Evolutionary conservation across 2,329 filamentous ascomycete genomes (phyloP), one percentile per base, ranked within the genome.

Genomic region (Trichoderma sp.): DNA sequence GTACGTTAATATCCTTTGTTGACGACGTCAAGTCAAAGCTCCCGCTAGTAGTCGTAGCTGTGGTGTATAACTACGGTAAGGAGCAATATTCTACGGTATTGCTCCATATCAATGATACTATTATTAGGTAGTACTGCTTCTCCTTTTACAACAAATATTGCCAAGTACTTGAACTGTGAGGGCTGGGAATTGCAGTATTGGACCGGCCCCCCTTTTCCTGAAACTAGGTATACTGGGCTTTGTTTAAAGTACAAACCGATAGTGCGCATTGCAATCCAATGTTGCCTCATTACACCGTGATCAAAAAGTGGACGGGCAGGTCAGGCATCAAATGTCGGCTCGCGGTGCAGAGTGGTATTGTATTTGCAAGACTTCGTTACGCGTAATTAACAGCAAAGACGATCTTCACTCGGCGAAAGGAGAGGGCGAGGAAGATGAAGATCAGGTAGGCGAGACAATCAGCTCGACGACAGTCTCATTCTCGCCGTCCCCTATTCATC

Each of bases 201-300:
- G n/a, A n/a, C 50, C 55, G 34, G 53, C 55, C 66, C 55, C 58
- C 58, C 58, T 65, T 70, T 65, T 70, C 53, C 57, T 70, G 66
- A 61, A 68, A 68, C 57, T 53, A 59, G 9, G 43, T 50, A 68
- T 50, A n/a, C 66, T 61, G 39, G n/a, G 66, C 39, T 68, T 53
- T 61, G 57, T 50, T 68, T 20, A 15, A 50, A 50, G 47, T 55
- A 57, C 30, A 59, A 12, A 12, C 3, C 28, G 43, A n/a, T 50
- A 58, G 66, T 36, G 36, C 66, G 66, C 66, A 68, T 68, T 61
- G 66, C 61, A 53, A 36, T 39, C 50, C 39, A 26, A 30, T 58
- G 23, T 57, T 39, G 58, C 58, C 57, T 61, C 66, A 50, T 61
- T 62, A 43, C 43, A 43, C 66, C 66, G 50, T 62, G 57, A 36